phyloP scores from a whole-genome alignment of 495 filamentous ascomycete species.

The Penicillium canescens region DNA sequence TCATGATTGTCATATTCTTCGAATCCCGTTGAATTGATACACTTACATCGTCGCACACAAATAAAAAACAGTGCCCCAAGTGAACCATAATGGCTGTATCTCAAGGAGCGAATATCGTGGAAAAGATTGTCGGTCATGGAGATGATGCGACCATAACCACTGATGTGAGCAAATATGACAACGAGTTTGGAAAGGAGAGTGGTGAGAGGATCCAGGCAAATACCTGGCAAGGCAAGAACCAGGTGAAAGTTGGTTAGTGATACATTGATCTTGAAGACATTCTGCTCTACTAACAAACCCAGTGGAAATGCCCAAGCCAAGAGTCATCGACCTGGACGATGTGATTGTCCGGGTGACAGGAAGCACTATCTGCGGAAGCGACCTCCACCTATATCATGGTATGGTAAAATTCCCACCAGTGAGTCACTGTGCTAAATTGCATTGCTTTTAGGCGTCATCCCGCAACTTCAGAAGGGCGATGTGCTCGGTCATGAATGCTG shows the following conservation, averaged over 20 bases:
- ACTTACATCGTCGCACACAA: background rate
- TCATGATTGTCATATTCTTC: too few species aligned
- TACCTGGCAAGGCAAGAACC: slow-evolving; percentile 42
- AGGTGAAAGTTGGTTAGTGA: slow-evolving; percentile 32
- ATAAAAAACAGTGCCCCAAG: background rate
- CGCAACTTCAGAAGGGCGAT: slow-evolving; percentile 79
- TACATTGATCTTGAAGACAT: background rate
- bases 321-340: slow-evolving; percentile 69
- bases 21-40: background rate
- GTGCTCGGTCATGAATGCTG: slow-evolving; percentile 91
- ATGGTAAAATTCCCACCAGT: background rate
- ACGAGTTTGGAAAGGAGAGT: slow-evolving; percentile 23
- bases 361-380: slow-evolving; percentile 82
- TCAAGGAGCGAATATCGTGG: slow-evolving; percentile 63
- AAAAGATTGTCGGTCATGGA: slow-evolving; percentile 66
- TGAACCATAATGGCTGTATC: slow-evolving; percentile 52
- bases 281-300: background rate
- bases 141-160: slow-evolving; percentile 29
- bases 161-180: slow-evolving; percentile 31
- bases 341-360: slow-evolving; percentile 86
- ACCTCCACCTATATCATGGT: slow-evolving; percentile 80
- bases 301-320: slow-evolving; percentile 68
- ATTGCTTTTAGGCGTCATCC: slow-evolving; percentile 46
- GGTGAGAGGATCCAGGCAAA: slow-evolving; percentile 19
- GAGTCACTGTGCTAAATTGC: background rate